A percentile compares a stretch with the other conserved stretches of the same genome.
Conservation (phyloP, 306 rosid genomes). For the Ammopiptanthus mongolicus region DNA sequence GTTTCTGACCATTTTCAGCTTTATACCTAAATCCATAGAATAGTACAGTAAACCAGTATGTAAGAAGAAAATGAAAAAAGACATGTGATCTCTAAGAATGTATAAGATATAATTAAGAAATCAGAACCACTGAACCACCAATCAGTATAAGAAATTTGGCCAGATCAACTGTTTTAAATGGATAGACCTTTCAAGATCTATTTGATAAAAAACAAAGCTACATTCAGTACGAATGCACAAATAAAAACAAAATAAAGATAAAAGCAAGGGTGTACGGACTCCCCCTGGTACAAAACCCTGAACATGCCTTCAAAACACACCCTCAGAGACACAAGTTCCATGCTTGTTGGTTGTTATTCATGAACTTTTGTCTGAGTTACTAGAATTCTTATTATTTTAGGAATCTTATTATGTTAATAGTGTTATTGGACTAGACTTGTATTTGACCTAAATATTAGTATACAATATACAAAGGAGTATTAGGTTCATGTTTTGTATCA, state of each 20-base stretch:
- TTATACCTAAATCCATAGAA: conserved; percentile 68
- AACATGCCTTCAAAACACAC: conserved; percentile 1
- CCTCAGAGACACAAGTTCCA: not conserved
- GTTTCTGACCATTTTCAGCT: conserved; percentile 63
- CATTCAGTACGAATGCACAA: not conserved
- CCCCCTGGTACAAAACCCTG: not conserved
- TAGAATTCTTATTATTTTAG: conserved; percentile 4
- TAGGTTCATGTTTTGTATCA: not conserved
- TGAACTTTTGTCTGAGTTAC: not conserved
- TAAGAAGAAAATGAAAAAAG: not conserved
- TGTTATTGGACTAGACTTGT: not conserved
- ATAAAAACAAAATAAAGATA: not conserved
- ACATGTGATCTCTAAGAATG: not conserved
- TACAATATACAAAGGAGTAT: not conserved
- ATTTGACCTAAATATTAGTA: not conserved
- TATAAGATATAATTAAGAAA: not conserved
- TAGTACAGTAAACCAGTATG: not conserved
- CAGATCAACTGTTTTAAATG: conserved; percentile 6
- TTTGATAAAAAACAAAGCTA: not conserved
- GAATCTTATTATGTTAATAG: not conserved
- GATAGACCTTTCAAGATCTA: conserved; percentile 12
- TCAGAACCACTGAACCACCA: conserved; percentile 5
- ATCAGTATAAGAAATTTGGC: not conserved
- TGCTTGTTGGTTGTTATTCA: conserved; percentile 5
- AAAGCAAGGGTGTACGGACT: not conserved